phyloP scores from a whole-genome alignment of 768 basidiomycete genomes.

The Auricularia heimuer region DNA sequence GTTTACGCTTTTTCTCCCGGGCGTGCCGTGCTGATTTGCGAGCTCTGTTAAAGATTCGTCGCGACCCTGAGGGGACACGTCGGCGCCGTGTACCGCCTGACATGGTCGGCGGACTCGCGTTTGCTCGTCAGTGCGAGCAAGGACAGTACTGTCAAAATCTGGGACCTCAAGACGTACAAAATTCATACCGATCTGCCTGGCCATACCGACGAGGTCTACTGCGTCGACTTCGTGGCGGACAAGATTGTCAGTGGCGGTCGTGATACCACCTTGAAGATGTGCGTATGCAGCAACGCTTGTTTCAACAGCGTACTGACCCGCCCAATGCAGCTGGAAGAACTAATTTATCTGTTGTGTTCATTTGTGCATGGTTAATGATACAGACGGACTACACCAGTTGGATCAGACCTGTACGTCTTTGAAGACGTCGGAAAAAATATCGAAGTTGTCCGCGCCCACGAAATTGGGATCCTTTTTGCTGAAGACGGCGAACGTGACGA shows the following conservation, averaged over 20 bases:
- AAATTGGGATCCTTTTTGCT: constrained; percentile 11
- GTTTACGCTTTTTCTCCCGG: constrained; percentile 9
- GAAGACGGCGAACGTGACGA: constrained; percentile 35
- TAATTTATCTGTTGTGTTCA: not conserved
- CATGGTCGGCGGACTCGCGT: constrained; percentile 91
- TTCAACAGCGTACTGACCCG: not conserved
- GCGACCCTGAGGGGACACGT: constrained; percentile 89
- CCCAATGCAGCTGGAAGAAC: not conserved
- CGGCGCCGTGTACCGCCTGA: constrained; percentile 84
- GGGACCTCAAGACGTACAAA: constrained; percentile 96
- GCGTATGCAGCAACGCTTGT: not conserved
- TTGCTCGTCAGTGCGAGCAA: constrained; percentile 92
- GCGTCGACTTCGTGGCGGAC: constrained; percentile 97
- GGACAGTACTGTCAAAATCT: constrained; percentile 93
- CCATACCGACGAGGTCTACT: constrained; percentile 96
- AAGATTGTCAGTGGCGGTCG: constrained; percentile 95
- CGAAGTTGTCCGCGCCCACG: constrained; percentile 26
- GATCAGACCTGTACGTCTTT: constrained; percentile 12
- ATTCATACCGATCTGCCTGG: constrained; percentile 90
- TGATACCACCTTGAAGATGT: not conserved
- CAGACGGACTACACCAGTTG: not conserved
- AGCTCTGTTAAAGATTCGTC: constrained; percentile 50
- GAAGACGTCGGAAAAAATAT: constrained; percentile 31
- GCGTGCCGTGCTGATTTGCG: not conserved
- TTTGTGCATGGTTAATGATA: not conserved